Conservation (phyloP, 2,329 filamentous ascomycete species). For the Pseudogymnoascus sp. region DNA sequence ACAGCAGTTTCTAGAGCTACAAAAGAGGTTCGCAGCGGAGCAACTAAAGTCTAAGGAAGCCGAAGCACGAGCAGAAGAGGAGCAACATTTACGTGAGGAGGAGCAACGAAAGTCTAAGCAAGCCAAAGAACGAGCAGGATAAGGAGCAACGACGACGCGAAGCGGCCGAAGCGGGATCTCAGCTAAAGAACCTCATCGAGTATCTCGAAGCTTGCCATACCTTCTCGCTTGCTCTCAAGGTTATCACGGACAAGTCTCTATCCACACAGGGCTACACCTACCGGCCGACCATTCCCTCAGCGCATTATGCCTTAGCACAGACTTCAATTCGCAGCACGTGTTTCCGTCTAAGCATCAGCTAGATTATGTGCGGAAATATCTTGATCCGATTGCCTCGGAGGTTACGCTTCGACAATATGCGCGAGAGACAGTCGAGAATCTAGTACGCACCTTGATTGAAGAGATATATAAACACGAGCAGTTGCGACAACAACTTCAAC, state of each 20-base stretch:
- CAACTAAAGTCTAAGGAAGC: constrained; percentile 17
- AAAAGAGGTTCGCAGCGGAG: background rate
- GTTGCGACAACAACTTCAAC: constrained; percentile 27
- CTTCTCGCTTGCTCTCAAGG: constrained; percentile 27
- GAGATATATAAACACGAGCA: constrained; percentile 23
- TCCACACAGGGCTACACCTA: constrained; percentile 31
- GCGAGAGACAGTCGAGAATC: constrained; percentile 32
- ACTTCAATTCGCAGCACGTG: constrained; percentile 24
- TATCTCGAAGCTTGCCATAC: constrained; percentile 32
- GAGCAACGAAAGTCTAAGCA: constrained; percentile 9
- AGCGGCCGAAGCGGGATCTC: background rate
- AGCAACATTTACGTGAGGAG: constrained; percentile 17
- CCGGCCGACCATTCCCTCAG: constrained; percentile 30
- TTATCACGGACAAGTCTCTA: constrained; percentile 28
- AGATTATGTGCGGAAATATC: constrained; percentile 28
- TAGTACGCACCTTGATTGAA: constrained; percentile 31
- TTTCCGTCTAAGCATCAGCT: constrained; percentile 32
- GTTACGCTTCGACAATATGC: constrained; percentile 30
- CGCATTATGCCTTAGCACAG: constrained; percentile 28
- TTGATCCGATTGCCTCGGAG: constrained; percentile 33
- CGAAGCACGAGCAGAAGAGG: constrained; percentile 27
- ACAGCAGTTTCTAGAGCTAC: background rate
- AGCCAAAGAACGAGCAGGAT: too few species aligned
- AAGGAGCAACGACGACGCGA: constrained; percentile 11
- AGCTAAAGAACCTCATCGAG: background rate